Evolutionary conservation across 441 rosid genomes (phyloP).

Genomic region (Omphalea diandra): DNA sequence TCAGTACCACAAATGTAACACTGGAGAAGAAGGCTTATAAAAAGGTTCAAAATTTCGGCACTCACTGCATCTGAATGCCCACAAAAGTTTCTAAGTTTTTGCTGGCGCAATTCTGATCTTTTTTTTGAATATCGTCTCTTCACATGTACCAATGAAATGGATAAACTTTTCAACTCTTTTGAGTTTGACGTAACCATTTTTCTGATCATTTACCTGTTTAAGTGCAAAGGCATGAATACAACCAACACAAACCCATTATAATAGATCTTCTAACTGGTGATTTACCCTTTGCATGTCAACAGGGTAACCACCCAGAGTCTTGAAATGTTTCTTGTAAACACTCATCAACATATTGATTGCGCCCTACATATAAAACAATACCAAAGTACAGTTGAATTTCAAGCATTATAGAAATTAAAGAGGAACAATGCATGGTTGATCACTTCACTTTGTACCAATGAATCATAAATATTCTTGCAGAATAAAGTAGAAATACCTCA

Average conservation of each 20-base stretch:
- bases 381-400: background rate
- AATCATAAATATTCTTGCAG: too few species aligned
- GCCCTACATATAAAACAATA: conserved; percentile 13
- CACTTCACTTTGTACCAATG: too few species aligned
- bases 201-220: conserved; percentile 19
- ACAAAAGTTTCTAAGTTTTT: background rate
- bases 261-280: too few species aligned
- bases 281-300: conserved; percentile 30
- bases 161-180: conserved; percentile 31
- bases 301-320: conserved; percentile 27
- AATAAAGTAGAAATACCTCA: too few species aligned
- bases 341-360: conserved; percentile 26
- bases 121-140: conserved; percentile 33
- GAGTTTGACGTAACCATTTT: conserved; percentile 13
- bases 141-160: conserved; percentile 23
- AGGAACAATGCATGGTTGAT: too few species aligned
- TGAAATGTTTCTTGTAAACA: conserved; percentile 30
- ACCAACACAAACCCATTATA: too few species aligned
- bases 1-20: too few species aligned
- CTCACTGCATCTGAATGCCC: too few species aligned
- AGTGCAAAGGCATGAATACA: background rate
- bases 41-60: too few species aligned
- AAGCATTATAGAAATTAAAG: background rate
- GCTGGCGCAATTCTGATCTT: conserved; percentile 13
- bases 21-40: too few species aligned